Evolutionary conservation across 1,284 basidiomycete species (phyloP), one percentile per base, ranked within the genome.

Genomic region (Rugosomyces carneus): DNA sequence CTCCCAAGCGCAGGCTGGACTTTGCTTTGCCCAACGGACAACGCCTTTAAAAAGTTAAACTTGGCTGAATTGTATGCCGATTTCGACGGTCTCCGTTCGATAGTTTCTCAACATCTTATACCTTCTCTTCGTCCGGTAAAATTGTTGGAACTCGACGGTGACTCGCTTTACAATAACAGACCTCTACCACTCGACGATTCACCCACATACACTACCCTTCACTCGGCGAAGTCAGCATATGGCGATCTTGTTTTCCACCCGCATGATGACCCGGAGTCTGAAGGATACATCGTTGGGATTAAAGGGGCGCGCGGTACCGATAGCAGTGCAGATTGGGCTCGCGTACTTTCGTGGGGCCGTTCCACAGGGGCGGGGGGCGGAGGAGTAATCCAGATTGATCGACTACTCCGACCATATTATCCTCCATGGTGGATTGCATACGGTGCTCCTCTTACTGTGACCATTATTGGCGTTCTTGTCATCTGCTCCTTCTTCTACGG

Each of bases 81-180:
- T 59, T 56, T 67, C 3, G 71, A 78, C 1, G 65, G 64, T 0
- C 73, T 98, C 24, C 72, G 75, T 34, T 69, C 70, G 3, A 81
- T 98, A 16, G 84, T 98, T 45, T 75, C 80, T 48, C 89, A 97
- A 57, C 95, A 99, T 65, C 78, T 99, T 51, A 86, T 99, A 49
- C 69, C 67, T 36, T 63, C 67, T 2, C 63, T 49, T 11, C 57
- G 55, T 13, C 50, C 19, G 24, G 40, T 48, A 26, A 42, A 51
- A 16, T 46, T 59, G 32, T 53, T 54, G 8, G 49, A 54, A 41
- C 53, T 60, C 20, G 59, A 65, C 26, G 52, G 60, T 8, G 69
- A 74, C 48, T 57, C 70, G 27, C 54, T 77, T 37, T 75, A 80
- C 59, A 81, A 79, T 59, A 84, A 82, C 55, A 74, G 74, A 8